Evolutionary conservation across 768 basidiomycete species (phyloP).

Genomic region (Lyophyllum semitale): DNA sequence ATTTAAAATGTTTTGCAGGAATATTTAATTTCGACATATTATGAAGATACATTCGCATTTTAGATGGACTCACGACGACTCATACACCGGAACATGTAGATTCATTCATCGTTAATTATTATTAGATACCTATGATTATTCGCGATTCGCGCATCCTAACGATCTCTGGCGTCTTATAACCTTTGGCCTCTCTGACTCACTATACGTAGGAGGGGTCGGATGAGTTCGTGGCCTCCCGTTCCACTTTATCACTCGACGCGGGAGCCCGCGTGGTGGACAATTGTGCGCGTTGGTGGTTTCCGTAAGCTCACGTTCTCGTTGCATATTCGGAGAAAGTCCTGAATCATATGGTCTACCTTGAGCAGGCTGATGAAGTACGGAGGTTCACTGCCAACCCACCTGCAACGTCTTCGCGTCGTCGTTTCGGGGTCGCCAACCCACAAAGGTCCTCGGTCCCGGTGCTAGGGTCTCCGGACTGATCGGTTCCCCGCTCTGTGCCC

Average conservation of each 20-base stretch:
- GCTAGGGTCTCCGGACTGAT: background rate
- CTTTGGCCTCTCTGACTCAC: background rate
- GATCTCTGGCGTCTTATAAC: slow-evolving; percentile 10
- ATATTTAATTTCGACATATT: background rate
- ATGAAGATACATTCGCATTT: background rate
- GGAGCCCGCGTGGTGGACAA: background rate
- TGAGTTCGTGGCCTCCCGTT: slow-evolving; percentile 6
- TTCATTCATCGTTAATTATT: background rate
- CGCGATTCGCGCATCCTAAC: background rate
- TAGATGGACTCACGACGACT: background rate
- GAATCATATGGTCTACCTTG: background rate
- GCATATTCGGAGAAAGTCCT: background rate
- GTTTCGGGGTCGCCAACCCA: background rate
- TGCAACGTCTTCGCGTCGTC: background rate
- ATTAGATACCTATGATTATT: background rate
- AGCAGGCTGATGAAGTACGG: background rate
- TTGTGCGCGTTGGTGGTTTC: background rate
- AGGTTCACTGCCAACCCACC: background rate
- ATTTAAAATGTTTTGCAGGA: background rate
- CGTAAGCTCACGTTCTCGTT: background rate
- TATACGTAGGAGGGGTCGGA: background rate
- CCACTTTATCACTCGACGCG: slow-evolving; percentile 2
- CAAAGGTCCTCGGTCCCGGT: background rate
- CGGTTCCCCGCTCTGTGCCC: background rate
- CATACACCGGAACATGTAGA: background rate